Percentiles rank a stretch among this genome's conserved stretches.
Evolutionary conservation across 208 protist genomes (phyloP).

Genomic region (Trypanosoma mega): DNA sequence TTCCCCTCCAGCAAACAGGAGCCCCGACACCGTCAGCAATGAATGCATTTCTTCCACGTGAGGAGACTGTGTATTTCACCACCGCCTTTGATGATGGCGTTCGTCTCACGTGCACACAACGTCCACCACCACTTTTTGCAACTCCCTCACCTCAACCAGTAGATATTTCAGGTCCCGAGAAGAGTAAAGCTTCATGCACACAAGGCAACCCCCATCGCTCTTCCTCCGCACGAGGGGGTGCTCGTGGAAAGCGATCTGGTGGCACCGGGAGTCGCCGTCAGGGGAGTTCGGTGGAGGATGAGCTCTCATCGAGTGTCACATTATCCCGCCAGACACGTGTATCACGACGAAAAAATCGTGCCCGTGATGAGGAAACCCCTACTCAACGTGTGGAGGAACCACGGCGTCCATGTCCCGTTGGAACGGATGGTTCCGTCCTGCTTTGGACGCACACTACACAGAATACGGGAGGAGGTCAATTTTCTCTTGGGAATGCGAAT

Average conservation of each 20-base stretch:
- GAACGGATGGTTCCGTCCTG: conserved; percentile 21
- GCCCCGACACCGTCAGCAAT: too few species aligned
- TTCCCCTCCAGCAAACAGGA: too few species aligned
- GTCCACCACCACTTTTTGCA: neutral
- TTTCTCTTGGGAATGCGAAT: too few species aligned
- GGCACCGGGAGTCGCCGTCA: neutral
- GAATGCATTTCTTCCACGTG: neutral
- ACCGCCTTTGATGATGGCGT: conserved; percentile 76
- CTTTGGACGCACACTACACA: conserved; percentile 10
- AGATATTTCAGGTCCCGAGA: neutral
- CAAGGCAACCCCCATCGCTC: neutral
- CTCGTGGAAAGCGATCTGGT: too few species aligned
- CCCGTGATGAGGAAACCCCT: neutral
- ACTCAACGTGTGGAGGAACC: neutral
- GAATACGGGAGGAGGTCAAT: too few species aligned
- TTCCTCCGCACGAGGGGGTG: too few species aligned
- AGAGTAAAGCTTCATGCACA: neutral
- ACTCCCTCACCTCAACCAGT: neutral
- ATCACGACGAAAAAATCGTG: conserved; percentile 1
- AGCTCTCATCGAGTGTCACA: neutral
- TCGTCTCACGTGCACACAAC: conserved; percentile 48
- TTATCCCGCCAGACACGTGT: neutral
- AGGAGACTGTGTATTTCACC: conserved; percentile 34
- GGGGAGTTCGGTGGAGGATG: neutral
- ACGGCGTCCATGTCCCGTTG: conserved; percentile 17